Percentiles rank a stretch among this genome's conserved stretches.
phyloP scores from a whole-genome alignment of 306 rosid genomes.

The Casuarina cunninghamiana region DNA sequence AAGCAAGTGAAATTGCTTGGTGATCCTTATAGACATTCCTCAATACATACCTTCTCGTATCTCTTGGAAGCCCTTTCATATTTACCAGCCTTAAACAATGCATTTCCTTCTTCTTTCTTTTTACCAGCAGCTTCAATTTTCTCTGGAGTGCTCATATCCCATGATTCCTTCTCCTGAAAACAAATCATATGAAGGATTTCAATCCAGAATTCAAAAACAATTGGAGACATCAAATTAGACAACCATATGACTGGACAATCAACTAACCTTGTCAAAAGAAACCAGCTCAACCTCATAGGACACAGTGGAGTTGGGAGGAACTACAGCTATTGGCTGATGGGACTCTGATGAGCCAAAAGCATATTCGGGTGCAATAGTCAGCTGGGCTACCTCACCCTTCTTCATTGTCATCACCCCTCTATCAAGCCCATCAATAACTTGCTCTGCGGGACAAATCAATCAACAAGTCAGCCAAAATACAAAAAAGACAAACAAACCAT shows the following conservation, averaged over 20 bases:
- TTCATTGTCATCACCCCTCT: constrained; percentile 82
- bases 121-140: constrained; percentile 81
- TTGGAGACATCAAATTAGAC: not conserved
- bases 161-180: constrained; percentile 80
- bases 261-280: constrained; percentile 74
- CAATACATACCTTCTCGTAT: constrained; percentile 85
- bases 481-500: not conserved
- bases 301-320: constrained; percentile 80
- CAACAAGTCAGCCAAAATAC: constrained; percentile 6
- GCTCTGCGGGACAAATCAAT: constrained; percentile 50
- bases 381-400: constrained; percentile 79
- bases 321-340: constrained; percentile 69
- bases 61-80: constrained; percentile 82
- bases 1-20: not conserved
- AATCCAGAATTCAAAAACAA: not conserved
- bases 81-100: constrained; percentile 76
- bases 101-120: constrained; percentile 95
- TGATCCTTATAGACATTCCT: too few relatives aligned
- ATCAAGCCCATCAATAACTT: constrained; percentile 92
- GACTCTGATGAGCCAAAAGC: constrained; percentile 74
- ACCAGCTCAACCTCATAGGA: constrained; percentile 81
- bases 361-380: constrained; percentile 80
- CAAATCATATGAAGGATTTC: not conserved
- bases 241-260: not conserved
- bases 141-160: constrained; percentile 79